phyloP scores from a whole-genome alignment of 169 alveolate genomes.

The Plasmodium gonderi region DNA sequence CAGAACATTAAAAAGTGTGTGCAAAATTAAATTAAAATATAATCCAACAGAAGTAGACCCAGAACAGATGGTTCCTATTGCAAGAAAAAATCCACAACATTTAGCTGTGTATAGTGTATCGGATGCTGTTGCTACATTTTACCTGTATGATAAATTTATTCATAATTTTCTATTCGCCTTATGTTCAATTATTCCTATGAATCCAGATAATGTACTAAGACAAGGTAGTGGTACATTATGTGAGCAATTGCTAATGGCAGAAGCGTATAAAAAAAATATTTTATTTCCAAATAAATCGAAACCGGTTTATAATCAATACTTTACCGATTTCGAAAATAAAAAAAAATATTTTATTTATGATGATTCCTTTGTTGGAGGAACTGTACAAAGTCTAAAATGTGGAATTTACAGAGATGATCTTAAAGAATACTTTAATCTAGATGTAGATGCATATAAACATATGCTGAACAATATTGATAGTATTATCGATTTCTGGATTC shows the following conservation, averaged over 20 bases:
- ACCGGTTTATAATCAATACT: slow-evolving; percentile 89
- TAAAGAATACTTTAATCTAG: slow-evolving; percentile 93
- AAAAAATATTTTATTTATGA: slow-evolving; percentile 86
- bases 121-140: slow-evolving; percentile 99
- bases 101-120: slow-evolving; percentile 99
- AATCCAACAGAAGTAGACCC: slow-evolving; percentile 99
- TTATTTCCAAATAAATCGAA: slow-evolving; percentile 97
- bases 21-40: slow-evolving; percentile 97
- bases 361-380: slow-evolving; percentile 96
- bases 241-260: slow-evolving; percentile 98
- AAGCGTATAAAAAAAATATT: slow-evolving; percentile 95
- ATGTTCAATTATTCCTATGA: slow-evolving; percentile 97
- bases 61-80: slow-evolving; percentile 97
- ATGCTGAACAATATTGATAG: slow-evolving; percentile 88
- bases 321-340: slow-evolving; percentile 76
- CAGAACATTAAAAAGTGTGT: slow-evolving; percentile 94
- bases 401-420: slow-evolving; percentile 98
- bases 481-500: slow-evolving; percentile 86
- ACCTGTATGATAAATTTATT: slow-evolving; percentile 96
- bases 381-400: slow-evolving; percentile 96
- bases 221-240: slow-evolving; percentile 99
- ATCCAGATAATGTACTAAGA: slow-evolving; percentile 97
- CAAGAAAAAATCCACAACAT: slow-evolving; percentile 94
- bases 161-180: slow-evolving; percentile 98
- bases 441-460: slow-evolving; percentile 89